Evolutionary conservation across 352 stramenopile genomes (phyloP).

Genomic region (Phytophthora pini): DNA sequence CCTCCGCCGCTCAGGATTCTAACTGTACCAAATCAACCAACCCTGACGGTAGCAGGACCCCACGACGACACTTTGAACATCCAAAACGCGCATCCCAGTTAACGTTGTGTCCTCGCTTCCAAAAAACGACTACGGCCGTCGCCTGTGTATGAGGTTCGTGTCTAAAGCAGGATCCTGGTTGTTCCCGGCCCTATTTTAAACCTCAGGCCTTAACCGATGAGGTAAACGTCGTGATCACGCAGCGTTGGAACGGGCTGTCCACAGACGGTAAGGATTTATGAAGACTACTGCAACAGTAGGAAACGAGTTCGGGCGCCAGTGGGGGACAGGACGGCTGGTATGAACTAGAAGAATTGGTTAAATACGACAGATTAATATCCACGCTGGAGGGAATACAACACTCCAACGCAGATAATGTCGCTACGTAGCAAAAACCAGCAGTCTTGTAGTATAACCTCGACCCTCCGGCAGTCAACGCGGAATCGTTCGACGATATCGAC

Average conservation of each 20-base stretch:
- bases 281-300: not conserved
- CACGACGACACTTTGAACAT: not conserved
- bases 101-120: not conserved
- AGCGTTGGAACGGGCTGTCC: conserved; percentile 13
- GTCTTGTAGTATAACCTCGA: not conserved
- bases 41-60: no score
- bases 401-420: not conserved
- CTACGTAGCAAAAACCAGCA: not conserved
- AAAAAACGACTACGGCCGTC: conserved; percentile 5
- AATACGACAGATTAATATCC: conserved; percentile 10
- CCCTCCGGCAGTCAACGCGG: not conserved
- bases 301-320: no score
- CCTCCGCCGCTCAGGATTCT: no score
- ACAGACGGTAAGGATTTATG: conserved; percentile 15
- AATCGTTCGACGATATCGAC: conserved; percentile 5
- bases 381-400: not conserved
- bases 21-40: no score
- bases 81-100: not conserved
- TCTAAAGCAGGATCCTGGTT: conserved; percentile 7
- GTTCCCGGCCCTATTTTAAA: conserved; percentile 1
- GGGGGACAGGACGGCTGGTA: no score
- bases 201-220: not conserved
- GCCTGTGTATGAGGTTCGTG: not conserved
- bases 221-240: not conserved
- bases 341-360: no score